Evolutionary conservation across 345 rosid genomes (phyloP).

Genomic region (Clausena lansium): DNA sequence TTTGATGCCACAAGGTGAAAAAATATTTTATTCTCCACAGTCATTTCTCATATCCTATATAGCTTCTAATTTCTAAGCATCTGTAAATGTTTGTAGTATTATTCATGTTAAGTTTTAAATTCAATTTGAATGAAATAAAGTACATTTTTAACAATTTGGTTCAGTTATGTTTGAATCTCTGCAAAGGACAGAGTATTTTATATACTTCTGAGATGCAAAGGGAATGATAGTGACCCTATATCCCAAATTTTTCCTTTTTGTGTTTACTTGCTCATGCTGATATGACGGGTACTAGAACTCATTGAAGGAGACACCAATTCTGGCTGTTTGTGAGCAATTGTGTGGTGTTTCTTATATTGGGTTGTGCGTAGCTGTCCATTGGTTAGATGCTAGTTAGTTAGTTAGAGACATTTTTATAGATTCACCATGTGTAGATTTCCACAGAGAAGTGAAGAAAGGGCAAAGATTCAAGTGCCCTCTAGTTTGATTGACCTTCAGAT

Average conservation of each 20-base stretch:
- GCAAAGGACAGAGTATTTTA: not conserved
- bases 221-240: not conserved
- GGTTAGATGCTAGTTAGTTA: not conserved
- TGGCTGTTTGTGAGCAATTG: not conserved
- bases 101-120: not conserved
- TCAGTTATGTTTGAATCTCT: not conserved
- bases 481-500: slow-evolving; percentile 5
- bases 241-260: not conserved
- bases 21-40: not conserved
- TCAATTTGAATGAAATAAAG: not conserved
- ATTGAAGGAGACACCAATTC: not conserved
- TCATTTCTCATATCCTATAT: not conserved
- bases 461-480: not conserved
- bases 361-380: not conserved
- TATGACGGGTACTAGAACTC: not conserved
- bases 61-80: not conserved
- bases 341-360: not conserved
- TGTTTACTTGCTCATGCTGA: not conserved
- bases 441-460: not conserved
- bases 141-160: not conserved
- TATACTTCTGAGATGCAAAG: not conserved
- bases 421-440: not conserved
- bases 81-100: not conserved
- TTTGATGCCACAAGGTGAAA: slow-evolving; percentile 93
- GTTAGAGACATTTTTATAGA: not conserved